A percentile compares a stretch with the other conserved stretches of the same genome.
phyloP scores from a whole-genome alignment of 2,329 filamentous ascomycete species.

The Volutella citrinella region DNA sequence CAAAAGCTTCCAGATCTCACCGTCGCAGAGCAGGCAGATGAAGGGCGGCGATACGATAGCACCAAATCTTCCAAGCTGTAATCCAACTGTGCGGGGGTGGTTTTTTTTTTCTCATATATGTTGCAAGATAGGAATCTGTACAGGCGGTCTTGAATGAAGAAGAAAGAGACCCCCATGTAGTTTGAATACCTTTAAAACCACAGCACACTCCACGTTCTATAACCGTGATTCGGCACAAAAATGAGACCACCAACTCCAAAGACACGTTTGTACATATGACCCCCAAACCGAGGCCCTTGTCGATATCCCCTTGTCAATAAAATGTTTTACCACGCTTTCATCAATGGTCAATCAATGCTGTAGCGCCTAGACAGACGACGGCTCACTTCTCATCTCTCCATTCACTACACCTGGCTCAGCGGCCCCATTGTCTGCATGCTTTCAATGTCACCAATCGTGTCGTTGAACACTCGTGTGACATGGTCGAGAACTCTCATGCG shows the following conservation, averaged over 20 bases:
- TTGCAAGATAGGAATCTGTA: conserved; percentile 13
- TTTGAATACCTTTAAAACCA: conserved; percentile 21
- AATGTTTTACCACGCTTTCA: too few relatives aligned
- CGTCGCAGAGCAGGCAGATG: conserved; percentile 77
- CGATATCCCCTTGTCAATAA: too few relatives aligned
- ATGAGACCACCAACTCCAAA: conserved; percentile 21
- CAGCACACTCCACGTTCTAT: conserved; percentile 20
- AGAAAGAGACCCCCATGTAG: too few relatives aligned
- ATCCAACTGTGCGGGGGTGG: conserved; percentile 2
- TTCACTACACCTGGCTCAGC: conserved; percentile 42
- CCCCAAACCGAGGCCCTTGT: too few relatives aligned
- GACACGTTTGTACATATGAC: conserved; percentile 15
- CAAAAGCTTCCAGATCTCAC: conserved; percentile 62
- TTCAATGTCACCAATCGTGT: conserved; percentile 67
- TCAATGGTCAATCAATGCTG: too few relatives aligned
- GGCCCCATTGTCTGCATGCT: conserved; percentile 43
- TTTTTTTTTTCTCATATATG: conserved; percentile 12
- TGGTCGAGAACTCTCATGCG: conserved; percentile 66
- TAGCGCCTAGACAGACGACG: too few relatives aligned
- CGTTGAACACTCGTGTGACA: conserved; percentile 71
- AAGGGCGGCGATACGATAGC: conserved; percentile 71
- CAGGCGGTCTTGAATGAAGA: conserved; percentile 16
- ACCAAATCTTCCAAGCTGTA: conserved; percentile 41
- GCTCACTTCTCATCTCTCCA: too few relatives aligned
- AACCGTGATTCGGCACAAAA: conserved; percentile 11